Base-by-base conservation (phyloP, 768 basidiomycete species). In the Artomyces pyxidatus region DNA sequence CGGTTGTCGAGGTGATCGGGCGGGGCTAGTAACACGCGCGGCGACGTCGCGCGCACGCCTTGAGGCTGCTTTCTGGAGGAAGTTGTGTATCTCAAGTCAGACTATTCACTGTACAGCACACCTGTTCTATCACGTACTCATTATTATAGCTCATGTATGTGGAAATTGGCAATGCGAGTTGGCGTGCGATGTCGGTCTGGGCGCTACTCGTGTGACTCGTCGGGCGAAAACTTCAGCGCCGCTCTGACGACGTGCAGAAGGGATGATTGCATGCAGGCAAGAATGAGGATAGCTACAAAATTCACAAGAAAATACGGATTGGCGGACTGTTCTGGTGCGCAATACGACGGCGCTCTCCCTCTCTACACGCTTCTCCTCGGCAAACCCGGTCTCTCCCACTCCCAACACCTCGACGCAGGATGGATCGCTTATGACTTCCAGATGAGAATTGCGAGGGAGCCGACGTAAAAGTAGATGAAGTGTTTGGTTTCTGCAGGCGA, bases 391-490 rank as follows among this genome's bases (percentile, higher is more conserved):
- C 37, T 37, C 40, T 23, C 43, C 27, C 42, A 7, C 17, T 35
- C 35, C 22, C 29, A 12, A 28, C n/a, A n/a, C 27, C 40, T 23
- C 25, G 37, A 23, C 41, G n/a, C 25, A 41, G 28, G 21, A 23
- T 22, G 32, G 17, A 30, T 25, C 27, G 28, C 44, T 58, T 54
- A 91, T 77, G 89, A 91, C 73, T 90, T 92, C 89, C 89, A 92
- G 72, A 92, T 81, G 66, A 97, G 83, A 70, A 97, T 81, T 52
- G 94, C 94, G 59, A 94, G 83, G 29, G 84, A 72, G 49, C 90
- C 92, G 64, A 98, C 75, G 74, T 95, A 97, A 71, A 95, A 95
- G 77, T 98, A 98, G 72, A 98, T 93, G 71, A 98, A 98, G 65
- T 96, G 88, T 68, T 93, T 94, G 56, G 92, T 95, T 78, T 97